Conservation (phyloP, 371 early-diverging fungal species). For the Circinella minor region DNA sequence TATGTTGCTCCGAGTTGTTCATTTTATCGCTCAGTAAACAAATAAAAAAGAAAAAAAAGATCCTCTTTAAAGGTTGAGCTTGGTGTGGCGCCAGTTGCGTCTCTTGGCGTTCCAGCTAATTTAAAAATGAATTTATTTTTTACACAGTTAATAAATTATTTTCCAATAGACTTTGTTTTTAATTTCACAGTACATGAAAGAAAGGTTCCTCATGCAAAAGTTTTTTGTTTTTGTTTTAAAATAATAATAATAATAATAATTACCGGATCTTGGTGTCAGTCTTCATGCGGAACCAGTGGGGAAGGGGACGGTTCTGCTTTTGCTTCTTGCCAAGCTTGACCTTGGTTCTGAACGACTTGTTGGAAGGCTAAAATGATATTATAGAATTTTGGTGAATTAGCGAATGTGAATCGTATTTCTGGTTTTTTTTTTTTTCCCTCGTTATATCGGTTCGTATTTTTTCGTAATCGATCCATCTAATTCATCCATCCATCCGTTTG, state of each 20-base stretch:
- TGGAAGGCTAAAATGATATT: slow-evolving; percentile 71
- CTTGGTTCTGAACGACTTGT: slow-evolving; percentile 97
- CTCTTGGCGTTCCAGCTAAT: slow-evolving; percentile 94
- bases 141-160: too few species aligned
- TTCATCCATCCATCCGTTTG: too few species aligned
- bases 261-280: slow-evolving; percentile 89
- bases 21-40: too few species aligned
- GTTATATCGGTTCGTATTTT: too few species aligned
- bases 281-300: slow-evolving; percentile 97
- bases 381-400: too few species aligned
- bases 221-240: not conserved
- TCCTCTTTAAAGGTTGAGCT: slow-evolving; percentile 82
- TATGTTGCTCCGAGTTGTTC: too few species aligned
- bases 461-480: too few species aligned
- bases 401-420: too few species aligned
- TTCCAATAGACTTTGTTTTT: too few species aligned
- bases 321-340: slow-evolving; percentile 97
- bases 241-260: not conserved
- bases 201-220: not conserved
- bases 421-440: too few species aligned
- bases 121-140: not conserved
- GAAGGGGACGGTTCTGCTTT: slow-evolving; percentile 98
- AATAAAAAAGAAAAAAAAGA: not conserved
- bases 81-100: slow-evolving; percentile 97
- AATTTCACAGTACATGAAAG: too few species aligned